Evolutionary conservation across 768 basidiomycete genomes (phyloP).

Genomic region (Boletus pseudo-olivaceus): DNA sequence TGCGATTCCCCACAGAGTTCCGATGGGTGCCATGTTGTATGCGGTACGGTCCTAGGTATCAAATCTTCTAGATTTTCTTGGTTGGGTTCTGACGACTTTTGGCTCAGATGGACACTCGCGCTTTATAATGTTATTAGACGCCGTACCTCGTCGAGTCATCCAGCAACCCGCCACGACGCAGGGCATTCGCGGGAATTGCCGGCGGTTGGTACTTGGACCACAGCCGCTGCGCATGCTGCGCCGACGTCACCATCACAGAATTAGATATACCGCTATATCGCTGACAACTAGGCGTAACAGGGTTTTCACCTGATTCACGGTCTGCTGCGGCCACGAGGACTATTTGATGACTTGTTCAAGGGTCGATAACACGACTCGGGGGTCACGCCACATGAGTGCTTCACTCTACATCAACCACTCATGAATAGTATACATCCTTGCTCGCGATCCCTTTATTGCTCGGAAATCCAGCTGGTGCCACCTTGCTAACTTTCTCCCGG

Average conservation of each 20-base stretch:
- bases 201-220: background rate
- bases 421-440: too few relatives aligned
- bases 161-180: background rate
- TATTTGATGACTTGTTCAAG: background rate
- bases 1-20: slow-evolving; percentile 24
- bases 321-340: background rate
- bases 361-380: background rate
- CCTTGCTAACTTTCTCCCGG: background rate
- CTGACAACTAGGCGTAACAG: background rate
- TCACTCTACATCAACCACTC: too few relatives aligned
- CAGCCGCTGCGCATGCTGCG: background rate
- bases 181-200: background rate
- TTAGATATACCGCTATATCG: background rate
- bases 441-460: too few relatives aligned
- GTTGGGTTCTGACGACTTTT: background rate
- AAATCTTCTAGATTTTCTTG: background rate
- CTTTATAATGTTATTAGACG: slow-evolving; percentile 9
- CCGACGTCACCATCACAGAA: background rate
- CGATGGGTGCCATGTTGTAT: slow-evolving; percentile 23
- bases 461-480: background rate
- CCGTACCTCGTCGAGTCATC: background rate
- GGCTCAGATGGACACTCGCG: background rate
- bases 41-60: background rate
- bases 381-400: background rate
- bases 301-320: background rate